Evolutionary conservation across 768 basidiomycete genomes (phyloP).

Genomic region (Xerocomellus chrysenteron): DNA sequence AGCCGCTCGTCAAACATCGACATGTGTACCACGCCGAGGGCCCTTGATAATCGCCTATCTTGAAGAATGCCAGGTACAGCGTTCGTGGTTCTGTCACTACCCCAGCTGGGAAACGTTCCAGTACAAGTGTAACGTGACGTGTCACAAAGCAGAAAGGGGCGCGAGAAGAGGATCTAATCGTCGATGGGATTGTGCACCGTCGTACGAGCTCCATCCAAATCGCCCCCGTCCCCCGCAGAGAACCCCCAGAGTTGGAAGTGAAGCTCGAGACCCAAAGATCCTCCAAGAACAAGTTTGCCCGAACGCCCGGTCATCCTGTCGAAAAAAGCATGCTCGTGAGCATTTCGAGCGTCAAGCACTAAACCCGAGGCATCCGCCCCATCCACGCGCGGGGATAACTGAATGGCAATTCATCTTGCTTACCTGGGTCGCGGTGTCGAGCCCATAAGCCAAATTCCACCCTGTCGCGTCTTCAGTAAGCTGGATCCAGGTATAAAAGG

Average conservation of each 20-base stretch:
- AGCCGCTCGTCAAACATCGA: too few relatives aligned
- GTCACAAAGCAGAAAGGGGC: too few relatives aligned
- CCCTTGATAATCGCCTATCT: too few relatives aligned
- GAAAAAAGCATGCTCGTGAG: neutral
- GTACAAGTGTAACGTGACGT: neutral
- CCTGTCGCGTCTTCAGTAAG: neutral
- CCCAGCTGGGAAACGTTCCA: too few relatives aligned
- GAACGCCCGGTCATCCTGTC: neutral
- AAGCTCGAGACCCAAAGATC: neutral
- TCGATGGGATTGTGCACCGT: too few relatives aligned
- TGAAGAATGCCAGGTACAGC: too few relatives aligned
- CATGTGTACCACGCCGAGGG: too few relatives aligned
- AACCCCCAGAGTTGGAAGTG: neutral
- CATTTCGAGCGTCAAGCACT: neutral
- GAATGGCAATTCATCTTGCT: neutral
- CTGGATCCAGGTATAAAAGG: neutral
- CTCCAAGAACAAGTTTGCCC: too few relatives aligned
- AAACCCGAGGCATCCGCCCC: neutral
- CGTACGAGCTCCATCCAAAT: neutral
- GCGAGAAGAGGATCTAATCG: too few relatives aligned
- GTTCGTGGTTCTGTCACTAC: too few relatives aligned
- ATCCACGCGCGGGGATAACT: neutral
- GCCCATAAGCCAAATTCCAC: neutral
- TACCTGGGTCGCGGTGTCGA: neutral
- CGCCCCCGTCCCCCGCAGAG: neutral